phyloP scores from a whole-genome alignment of 805 yeast species.

The Phaffomyces opuntiae region DNA sequence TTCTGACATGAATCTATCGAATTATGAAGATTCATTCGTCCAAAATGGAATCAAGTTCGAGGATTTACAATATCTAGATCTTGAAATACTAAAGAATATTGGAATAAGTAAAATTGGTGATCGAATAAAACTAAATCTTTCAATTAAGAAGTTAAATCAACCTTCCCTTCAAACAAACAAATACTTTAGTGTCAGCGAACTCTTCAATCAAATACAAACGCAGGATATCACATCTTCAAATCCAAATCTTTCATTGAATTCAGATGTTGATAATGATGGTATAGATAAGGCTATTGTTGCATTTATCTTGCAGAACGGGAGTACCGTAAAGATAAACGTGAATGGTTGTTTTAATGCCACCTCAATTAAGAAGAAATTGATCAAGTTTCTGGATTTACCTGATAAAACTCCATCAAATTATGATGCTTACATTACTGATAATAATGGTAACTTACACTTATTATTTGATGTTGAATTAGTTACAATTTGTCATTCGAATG shows the following conservation, averaged over 20 bases:
- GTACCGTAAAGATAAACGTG: conserved; percentile 59
- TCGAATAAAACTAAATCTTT: conserved; percentile 54
- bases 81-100: conserved; percentile 56
- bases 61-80: conserved; percentile 37
- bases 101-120: conserved; percentile 82
- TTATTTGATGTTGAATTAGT: conserved; percentile 76
- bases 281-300: conserved; percentile 35
- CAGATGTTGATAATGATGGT: too few relatives aligned
- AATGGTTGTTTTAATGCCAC: conserved; percentile 77
- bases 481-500: conserved; percentile 72
- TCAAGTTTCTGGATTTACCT: conserved; percentile 48
- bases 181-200: too few relatives aligned
- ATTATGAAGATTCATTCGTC: conserved; percentile 2
- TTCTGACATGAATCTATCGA: background rate
- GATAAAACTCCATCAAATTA: conserved; percentile 38
- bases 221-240: conserved; percentile 11
- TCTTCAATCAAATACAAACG: conserved; percentile 6
- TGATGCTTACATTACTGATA: conserved; percentile 54
- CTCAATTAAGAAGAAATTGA: conserved; percentile 62
- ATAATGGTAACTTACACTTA: conserved; percentile 33
- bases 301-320: conserved; percentile 71
- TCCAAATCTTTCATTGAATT: too few relatives aligned
- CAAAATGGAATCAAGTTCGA: conserved; percentile 17
- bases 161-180: too few relatives aligned
- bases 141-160: background rate